Evolutionary conservation across 805 yeast species (phyloP), one percentile per base, ranked within the genome.

Genomic region (Candida odintsovae): DNA sequence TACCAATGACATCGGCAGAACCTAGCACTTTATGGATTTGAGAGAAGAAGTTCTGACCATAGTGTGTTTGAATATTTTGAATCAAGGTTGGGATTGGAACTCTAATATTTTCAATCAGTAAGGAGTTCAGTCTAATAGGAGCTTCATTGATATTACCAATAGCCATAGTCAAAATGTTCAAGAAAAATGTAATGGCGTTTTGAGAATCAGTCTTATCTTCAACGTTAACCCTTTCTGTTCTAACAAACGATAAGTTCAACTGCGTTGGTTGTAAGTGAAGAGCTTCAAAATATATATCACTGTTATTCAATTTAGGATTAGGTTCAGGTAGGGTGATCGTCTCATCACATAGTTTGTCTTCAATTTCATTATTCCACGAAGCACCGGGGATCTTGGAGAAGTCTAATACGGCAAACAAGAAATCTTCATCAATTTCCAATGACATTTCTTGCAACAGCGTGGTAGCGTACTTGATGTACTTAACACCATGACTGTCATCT

Each of bases 91-190:
- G 87, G 4, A 86, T 62, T 4, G 97, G 95, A 1, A 90, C 95
- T 49, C 97, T 76, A 12, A 90, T 81, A 61, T 94, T 94, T 56
- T 90, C 97, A 61, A 92, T 76, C 49, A 89, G 75, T 54, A 95
- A 72, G 0, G 98, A 90, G 58, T 92, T 89, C 62, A 94, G 69
- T 58, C 85, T 78, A 39, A 94, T 86, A 1, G 98, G 98, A 0
- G 99, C 99, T 65, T 94, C 97, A 61, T 92, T 92, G 50, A 95
- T 87, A 63, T 92, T 94, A 22, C 98, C 99, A 51, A 94, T 79
- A 0, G 99, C 96, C 97, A 92, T 90, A 0, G 97, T 90, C 49
- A 94, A 70, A 35, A 92, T 82, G 62, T 94, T 89, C 54, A 88
- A 72, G 51, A 89, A 80, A 63, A 86, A 85, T 76, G 83, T 77